Evolutionary conservation across 495 filamentous ascomycete species (phyloP), one percentile per base, ranked within the genome.

Genomic region (Ramalina peruviana): DNA sequence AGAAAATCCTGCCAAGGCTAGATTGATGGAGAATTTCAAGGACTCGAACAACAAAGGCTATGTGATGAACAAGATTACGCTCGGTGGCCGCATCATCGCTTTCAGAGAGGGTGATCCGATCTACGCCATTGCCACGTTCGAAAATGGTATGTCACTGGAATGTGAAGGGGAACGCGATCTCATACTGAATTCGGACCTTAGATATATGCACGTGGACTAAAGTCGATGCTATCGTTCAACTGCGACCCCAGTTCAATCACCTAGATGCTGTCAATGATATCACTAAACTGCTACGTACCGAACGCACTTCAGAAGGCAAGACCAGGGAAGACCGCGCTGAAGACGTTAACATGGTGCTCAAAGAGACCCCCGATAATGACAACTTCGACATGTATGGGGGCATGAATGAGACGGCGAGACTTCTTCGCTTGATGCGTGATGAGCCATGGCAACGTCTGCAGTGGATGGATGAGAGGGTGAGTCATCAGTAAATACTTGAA

Each of bases 241-340:
- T 89, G 56, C 76, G 82, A 4, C 81, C 85, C 4, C 80, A 88
- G 54, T 76, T 85, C 53, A 78, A 83, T 55, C 83, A 89, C 60
- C 58, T 88, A 21, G 85, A 88, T 61, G 84, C 85, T 0, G 46
- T 75, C 40, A 65, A 74, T 36, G 81, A 85, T 63, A 48, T 64
- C 2, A 60, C 67, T 12, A 66, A 61, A 17, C 41, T 50, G 13
- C 42, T 52, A 12, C 58, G 62, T 19, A 46, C 57, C 19, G 67
- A 74, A 50, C 63, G 65, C 7, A 62, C 52, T 17, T 50, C 55
- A 9, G 58, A 68, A 46, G 56, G 58, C 59, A 36, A 60, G 51
- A 53, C 57, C 4, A 51, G 38, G n/a, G 67, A 67, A 45, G 60
- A 57, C 6, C 43, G n/a, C 19, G 51, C 33, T 36, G 72, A 72